Evolutionary conservation across 2,329 filamentous ascomycete genomes (phyloP).

Genomic region (Colletotrichum destructivum): DNA sequence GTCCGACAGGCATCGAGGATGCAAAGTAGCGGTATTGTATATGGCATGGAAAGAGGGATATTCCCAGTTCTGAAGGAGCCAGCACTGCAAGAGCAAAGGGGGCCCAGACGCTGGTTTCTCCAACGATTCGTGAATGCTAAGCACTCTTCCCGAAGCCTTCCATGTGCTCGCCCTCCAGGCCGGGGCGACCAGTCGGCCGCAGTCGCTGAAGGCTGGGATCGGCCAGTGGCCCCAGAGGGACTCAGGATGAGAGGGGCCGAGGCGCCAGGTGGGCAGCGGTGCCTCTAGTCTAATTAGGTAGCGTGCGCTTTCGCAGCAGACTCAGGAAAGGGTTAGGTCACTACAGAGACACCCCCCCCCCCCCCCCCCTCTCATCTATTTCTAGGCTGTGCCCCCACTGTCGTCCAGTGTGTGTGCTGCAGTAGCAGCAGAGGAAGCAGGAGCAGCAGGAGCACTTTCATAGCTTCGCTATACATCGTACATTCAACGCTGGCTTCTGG

Average conservation of each 20-base stretch:
- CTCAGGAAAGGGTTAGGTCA: background rate
- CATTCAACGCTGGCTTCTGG: constrained; percentile 39
- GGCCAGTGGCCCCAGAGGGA: constrained; percentile 15
- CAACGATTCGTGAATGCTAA: constrained; percentile 33
- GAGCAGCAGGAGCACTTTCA: constrained; percentile 15
- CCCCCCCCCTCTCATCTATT: constrained; percentile 6
- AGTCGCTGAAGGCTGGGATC: constrained; percentile 32
- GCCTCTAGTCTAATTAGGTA: background rate
- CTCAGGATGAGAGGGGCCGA: constrained; percentile 19
- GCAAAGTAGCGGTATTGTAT: constrained; percentile 30
- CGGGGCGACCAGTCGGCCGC: constrained; percentile 28
- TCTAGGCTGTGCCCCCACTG: constrained; percentile 9
- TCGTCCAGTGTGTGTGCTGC: no score
- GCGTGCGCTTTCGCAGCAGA: constrained; percentile 14
- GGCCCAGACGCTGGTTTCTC: constrained; percentile 13
- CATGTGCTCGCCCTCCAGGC: constrained; percentile 19
- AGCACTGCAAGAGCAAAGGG: constrained; percentile 10
- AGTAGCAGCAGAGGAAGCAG: constrained; percentile 1
- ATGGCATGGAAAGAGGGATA: constrained; percentile 26
- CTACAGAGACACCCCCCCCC: constrained; percentile 18
- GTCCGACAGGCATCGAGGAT: constrained; percentile 26
- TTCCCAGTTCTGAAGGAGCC: constrained; percentile 26
- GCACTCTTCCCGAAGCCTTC: constrained; percentile 35
- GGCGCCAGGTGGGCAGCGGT: constrained; percentile 4
- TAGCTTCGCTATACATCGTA: constrained; percentile 16